Percentiles rank a stretch among this genome's conserved stretches.
These are phyloP conservation scores for Fusarium subtropicale DNA, from an alignment of 2,329 filamentous ascomycete genomes.

Conservation along the genomic window DNA sequence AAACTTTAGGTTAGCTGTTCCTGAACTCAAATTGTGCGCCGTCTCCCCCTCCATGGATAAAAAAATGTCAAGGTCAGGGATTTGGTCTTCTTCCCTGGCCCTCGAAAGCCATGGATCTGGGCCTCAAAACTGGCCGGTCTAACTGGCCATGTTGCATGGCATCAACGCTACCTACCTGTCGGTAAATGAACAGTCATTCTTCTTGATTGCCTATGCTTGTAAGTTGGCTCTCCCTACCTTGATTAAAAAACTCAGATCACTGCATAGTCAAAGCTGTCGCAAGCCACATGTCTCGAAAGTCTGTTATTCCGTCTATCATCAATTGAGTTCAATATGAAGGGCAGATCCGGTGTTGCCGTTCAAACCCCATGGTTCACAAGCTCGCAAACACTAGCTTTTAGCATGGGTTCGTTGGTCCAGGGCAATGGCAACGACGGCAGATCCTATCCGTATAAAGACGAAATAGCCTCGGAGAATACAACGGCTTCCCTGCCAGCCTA, in stretches of 20 bases:
- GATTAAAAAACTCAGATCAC: background rate
- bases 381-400: conserved; percentile 23
- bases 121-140: conserved; percentile 18
- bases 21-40: conserved; percentile 23
- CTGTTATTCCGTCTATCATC: background rate
- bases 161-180: conserved; percentile 38
- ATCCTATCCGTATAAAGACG: conserved; percentile 40
- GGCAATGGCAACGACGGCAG: conserved; percentile 20
- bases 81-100: conserved; percentile 17
- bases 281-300: conserved; percentile 1
- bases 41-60: background rate
- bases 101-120: conserved; percentile 25
- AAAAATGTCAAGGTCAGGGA: conserved; percentile 21
- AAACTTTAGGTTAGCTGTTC: conserved; percentile 13
- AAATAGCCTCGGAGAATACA: conserved; percentile 31
- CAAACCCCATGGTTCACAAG: conserved; percentile 10
- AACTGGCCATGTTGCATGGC: conserved; percentile 33
- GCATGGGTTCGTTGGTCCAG: conserved; percentile 14
- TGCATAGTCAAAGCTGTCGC: conserved; percentile 1
- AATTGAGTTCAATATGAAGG: background rate
- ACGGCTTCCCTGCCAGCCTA: conserved; percentile 40
- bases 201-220: conserved; percentile 7
- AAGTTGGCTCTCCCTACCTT: background rate
- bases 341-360: conserved; percentile 4
- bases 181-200: conserved; percentile 38